Evolutionary conservation across 2,329 filamentous ascomycete species (phyloP), one percentile per base, ranked within the genome.

Genomic region (Epichloe amarillans): DNA sequence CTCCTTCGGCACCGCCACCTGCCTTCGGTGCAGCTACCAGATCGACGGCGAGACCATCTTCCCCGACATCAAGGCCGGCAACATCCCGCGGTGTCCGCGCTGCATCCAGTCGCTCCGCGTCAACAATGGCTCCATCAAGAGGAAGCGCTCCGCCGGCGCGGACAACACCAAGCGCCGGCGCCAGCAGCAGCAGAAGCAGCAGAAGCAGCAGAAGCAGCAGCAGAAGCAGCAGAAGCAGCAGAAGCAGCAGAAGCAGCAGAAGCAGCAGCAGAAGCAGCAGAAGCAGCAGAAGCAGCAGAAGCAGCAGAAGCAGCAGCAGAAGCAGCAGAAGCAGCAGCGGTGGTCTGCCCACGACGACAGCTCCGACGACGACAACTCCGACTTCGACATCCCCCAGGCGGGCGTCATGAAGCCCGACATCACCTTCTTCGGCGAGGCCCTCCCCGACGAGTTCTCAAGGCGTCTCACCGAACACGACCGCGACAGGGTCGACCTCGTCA

Each of bases 381-480:
- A 74, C 40, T 74, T 71, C 55, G 67, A 71, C 54, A 79, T 86
- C 39, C 80, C 2, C 2, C 73, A 76, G 46, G 78, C 82, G 2
- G 88, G 87, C 51, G 82, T 95, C 63, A 95, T 95, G 88, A 95
- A 86, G 75, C 93, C 93, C 8, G 91, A 97, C 69, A 97, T 98
- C 63, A 97, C 88, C 45, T 97, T 98, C 72, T 97, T 97, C 61
- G 91, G 91, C 58, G 93, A 98, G 69, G 77, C 83, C 47, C 82
- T 98, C 1, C 90, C 91, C 0, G 82, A 87, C 58, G 79, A 81
- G 57, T 98, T 98, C 67, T 86, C 85, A 52, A 74, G 80, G 47
- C 84, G 90, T 7, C 77, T 97, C 14, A 81, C 86, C n/a, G 76
- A 87, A 53, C 78, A 88, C 58, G 93, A 98, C 66, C 81, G 82